phyloP scores from a whole-genome alignment of 805 yeast species.

The Candida xiaguanensis region DNA sequence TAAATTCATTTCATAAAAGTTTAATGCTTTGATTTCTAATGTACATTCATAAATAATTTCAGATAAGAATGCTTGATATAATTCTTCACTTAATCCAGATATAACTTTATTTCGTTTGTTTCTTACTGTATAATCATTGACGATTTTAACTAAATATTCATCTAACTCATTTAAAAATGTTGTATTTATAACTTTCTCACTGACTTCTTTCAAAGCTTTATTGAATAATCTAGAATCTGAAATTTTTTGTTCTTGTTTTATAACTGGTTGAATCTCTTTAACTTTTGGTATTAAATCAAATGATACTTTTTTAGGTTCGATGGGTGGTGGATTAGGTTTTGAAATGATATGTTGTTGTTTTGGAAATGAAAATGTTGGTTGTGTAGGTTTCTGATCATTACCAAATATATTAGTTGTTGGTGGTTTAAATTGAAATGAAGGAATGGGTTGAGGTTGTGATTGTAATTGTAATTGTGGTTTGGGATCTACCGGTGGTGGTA shows the following conservation, averaged over 20 bases:
- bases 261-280: neutral
- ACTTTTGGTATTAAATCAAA: constrained; percentile 3
- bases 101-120: constrained; percentile 24
- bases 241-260: constrained; percentile 10
- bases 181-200: constrained; percentile 17
- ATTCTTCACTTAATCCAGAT: constrained; percentile 42
- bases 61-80: constrained; percentile 58
- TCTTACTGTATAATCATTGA: constrained; percentile 17
- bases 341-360: neutral
- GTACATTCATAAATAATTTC: constrained; percentile 48
- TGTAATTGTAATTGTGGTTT: neutral
- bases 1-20: constrained; percentile 26
- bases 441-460: neutral
- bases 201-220: constrained; percentile 23
- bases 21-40: constrained; percentile 45
- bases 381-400: neutral
- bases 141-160: constrained; percentile 21
- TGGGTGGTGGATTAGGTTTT: neutral
- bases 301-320: constrained; percentile 2
- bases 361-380: no score
- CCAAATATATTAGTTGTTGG: neutral
- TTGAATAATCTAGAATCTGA: constrained; percentile 22
- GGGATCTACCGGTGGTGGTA: no score
- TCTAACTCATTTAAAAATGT: constrained; percentile 23
- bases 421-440: neutral